Evolutionary conservation across 1,284 basidiomycete genomes (phyloP).

Genomic region (Crucibulum parvulum): DNA sequence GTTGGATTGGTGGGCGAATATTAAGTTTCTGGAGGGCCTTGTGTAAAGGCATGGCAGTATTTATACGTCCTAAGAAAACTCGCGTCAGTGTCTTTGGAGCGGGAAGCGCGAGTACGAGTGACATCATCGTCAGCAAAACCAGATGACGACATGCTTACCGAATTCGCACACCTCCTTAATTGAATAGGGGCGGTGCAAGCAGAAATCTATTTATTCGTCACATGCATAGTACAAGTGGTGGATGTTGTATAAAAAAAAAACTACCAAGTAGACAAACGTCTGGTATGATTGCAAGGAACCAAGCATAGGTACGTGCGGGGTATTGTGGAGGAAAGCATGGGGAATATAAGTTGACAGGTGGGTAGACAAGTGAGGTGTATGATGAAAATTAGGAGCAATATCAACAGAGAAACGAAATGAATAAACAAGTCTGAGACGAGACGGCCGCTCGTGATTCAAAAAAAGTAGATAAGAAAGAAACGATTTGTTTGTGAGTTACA

Average conservation of each 20-base stretch:
- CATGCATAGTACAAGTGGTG: background rate
- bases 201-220: background rate
- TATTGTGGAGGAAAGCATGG: too few species aligned
- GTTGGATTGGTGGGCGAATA: background rate
- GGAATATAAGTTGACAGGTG: background rate
- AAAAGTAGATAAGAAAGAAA: slow-evolving; percentile 8
- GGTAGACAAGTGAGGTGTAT: background rate
- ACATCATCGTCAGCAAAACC: background rate
- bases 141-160: background rate
- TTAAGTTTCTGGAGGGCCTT: background rate
- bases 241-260: too few species aligned
- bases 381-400: background rate
- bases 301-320: too few species aligned
- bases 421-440: slow-evolving; percentile 3
- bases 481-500: background rate
- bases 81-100: background rate
- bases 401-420: background rate
- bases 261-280: too few species aligned
- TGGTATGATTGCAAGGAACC: background rate
- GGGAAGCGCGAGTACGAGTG: background rate
- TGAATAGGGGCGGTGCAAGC: background rate
- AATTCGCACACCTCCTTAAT: background rate
- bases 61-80: background rate
- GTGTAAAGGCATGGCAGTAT: background rate
- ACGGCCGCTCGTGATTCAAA: background rate